Conservation (phyloP, 176 grass and related monocot genomes). For the Poa pratensis region DNA sequence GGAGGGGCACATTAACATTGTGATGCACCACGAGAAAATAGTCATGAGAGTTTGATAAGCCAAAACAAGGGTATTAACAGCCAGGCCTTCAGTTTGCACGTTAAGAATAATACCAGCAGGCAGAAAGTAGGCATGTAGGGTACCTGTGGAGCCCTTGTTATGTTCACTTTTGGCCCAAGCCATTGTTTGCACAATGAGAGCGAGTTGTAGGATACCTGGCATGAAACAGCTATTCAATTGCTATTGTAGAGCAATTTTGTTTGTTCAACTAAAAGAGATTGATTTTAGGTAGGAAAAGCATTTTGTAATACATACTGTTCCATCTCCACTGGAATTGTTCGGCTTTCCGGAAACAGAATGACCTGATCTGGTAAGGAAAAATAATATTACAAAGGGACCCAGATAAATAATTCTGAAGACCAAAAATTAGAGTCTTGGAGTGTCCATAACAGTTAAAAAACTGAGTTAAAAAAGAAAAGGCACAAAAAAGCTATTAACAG, state of each 20-base stretch:
- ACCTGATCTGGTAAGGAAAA: conserved; percentile 86
- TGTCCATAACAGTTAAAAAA: conserved; percentile 30
- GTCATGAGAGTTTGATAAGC: conserved; percentile 14
- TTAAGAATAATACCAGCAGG: conserved; percentile 24
- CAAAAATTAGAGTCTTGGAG: conserved; percentile 30
- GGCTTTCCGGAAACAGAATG: conserved; percentile 84
- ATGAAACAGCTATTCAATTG: conserved; percentile 34
- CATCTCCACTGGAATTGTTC: conserved; percentile 79
- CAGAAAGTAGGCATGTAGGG: background rate
- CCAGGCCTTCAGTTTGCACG: background rate
- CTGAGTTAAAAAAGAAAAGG: background rate
- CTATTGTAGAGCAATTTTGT: conserved; percentile 31
- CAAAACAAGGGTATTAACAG: conserved; percentile 22
- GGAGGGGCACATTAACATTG: background rate
- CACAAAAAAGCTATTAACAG: background rate
- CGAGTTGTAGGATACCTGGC: conserved; percentile 92
- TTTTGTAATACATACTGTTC: conserved; percentile 69
- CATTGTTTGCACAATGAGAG: conserved; percentile 98
- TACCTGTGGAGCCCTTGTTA: conserved; percentile 96
- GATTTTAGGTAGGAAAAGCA: conserved; percentile 31
- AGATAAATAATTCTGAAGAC: conserved; percentile 32
- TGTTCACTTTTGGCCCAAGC: conserved; percentile 95
- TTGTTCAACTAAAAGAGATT: conserved; percentile 28
- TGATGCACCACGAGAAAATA: conserved; percentile 22
- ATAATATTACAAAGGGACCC: conserved; percentile 18